Evolutionary conservation across 2,329 filamentous ascomycete species (phyloP), one percentile per base, ranked within the genome.

Genomic region (Byssochlamys sp.): DNA sequence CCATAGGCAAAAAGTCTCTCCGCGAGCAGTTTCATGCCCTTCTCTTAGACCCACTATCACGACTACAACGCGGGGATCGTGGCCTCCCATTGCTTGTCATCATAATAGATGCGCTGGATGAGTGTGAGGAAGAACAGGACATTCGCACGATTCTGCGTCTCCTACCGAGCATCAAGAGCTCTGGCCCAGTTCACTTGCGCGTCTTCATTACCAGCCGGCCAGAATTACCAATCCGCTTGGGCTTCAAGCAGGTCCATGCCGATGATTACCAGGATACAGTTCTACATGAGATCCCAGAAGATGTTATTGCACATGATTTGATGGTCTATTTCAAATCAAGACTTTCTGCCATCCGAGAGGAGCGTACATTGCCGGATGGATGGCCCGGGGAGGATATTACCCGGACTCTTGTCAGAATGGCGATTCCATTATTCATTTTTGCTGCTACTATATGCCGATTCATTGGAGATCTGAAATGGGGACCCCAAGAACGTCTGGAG

Each of bases 131-230:
- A 10, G 59, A 64, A 39, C 27, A 62, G n/a, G 60, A 67, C 27
- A 55, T 69, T 1, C 11, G 56, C 26, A 28, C 54, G 3, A 61
- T 72, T 49, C 55, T 71, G 33, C 53, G 58, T 31, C 54, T 69
- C 19, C 51, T 69, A 9, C 57, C 64, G 9, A 58, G 61, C 10
- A 25, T 61, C 0, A 59, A 59, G 5, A 56, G 59, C 14, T 7
- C 49, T 24, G 59, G 53, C 1, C 26, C 48, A 1, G 3, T 69
- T 7, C 58, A 29, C 4, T 24, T 69, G 9, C 62, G 62, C 19
- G 27, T 67, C 10, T 65, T 70, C 35, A n/a, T 69, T 6, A 69
- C 68, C 1, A 69, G 68, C 45, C 55, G 68, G 33, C 69, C 67
- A 0, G 68, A 72, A 52, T 19, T 65, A 1, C 59, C 65, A 2